A percentile compares a stretch with the other conserved stretches of the same genome.
These are phyloP conservation scores for Fusarium sp. DNA, from an alignment of 2,329 filamentous ascomycete genomes.

Conservation along the genomic window DNA sequence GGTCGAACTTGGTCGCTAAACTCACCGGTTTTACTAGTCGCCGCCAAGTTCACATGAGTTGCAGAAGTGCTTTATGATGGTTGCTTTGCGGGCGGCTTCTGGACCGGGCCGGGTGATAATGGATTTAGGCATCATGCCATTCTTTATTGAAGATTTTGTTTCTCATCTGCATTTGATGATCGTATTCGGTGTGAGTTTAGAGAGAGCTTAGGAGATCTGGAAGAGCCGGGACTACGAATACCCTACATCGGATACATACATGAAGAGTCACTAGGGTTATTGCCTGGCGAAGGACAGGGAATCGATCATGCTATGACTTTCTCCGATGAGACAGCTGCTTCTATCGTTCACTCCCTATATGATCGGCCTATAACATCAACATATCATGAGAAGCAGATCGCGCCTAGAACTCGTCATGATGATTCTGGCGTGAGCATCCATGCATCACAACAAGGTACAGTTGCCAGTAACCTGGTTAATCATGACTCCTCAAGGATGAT, in stretches of 20 bases:
- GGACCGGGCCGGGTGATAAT: background rate
- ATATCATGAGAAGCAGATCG: background rate
- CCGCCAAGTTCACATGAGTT: conserved; percentile 10
- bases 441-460: background rate
- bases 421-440: background rate
- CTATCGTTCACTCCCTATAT: background rate
- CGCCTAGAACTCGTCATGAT: background rate
- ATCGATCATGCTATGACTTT: background rate
- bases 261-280: background rate
- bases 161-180: background rate
- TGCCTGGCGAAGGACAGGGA: background rate
- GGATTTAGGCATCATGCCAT: background rate
- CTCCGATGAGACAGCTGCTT: background rate
- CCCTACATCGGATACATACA: background rate
- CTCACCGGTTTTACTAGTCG: conserved; percentile 3
- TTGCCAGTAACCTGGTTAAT: background rate
- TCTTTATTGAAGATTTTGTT: background rate
- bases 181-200: background rate
- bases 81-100: background rate
- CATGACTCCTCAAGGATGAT: background rate
- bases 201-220: background rate
- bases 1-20: background rate
- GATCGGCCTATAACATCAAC: background rate
- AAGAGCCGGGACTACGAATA: background rate
- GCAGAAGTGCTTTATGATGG: background rate